A percentile compares a stretch with the other conserved stretches of the same genome.
Evolutionary conservation across 176 grass and related monocot species (phyloP).

Genomic region (Aegilops speltoides): DNA sequence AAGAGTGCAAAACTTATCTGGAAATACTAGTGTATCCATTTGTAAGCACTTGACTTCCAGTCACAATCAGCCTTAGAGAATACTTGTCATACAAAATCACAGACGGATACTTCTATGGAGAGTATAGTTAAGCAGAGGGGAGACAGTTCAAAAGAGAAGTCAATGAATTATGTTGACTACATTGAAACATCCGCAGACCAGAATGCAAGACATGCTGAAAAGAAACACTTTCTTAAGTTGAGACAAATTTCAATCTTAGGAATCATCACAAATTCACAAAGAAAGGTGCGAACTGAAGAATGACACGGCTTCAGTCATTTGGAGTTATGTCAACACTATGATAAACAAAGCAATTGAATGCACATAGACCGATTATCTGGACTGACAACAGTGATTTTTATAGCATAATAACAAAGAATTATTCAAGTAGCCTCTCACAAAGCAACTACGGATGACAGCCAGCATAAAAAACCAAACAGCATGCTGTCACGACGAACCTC

Average conservation of each 20-base stretch:
- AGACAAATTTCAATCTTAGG: background rate
- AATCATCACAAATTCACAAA: background rate
- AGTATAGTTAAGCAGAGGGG: background rate
- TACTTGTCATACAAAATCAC: background rate
- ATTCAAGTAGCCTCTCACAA: background rate
- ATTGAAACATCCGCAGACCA: background rate
- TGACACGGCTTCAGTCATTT: background rate
- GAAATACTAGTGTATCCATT: background rate
- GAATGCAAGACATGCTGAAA: background rate
- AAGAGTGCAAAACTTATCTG: background rate
- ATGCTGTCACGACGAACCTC: background rate
- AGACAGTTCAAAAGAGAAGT: background rate
- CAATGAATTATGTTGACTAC: background rate
- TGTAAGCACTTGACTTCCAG: background rate
- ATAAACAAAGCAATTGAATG: background rate
- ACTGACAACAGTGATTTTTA: background rate
- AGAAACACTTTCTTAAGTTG: background rate
- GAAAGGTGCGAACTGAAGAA: background rate
- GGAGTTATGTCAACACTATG: background rate
- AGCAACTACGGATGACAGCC: background rate
- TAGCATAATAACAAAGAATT: background rate
- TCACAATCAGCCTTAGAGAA: background rate
- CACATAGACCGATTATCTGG: background rate
- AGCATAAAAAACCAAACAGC: conserved; percentile 1
- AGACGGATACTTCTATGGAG: background rate